These are phyloP conservation scores for Coemansia sp. DNA, from an alignment of 192 early-diverging fungal genomes.

Conservation along the genomic window DNA sequence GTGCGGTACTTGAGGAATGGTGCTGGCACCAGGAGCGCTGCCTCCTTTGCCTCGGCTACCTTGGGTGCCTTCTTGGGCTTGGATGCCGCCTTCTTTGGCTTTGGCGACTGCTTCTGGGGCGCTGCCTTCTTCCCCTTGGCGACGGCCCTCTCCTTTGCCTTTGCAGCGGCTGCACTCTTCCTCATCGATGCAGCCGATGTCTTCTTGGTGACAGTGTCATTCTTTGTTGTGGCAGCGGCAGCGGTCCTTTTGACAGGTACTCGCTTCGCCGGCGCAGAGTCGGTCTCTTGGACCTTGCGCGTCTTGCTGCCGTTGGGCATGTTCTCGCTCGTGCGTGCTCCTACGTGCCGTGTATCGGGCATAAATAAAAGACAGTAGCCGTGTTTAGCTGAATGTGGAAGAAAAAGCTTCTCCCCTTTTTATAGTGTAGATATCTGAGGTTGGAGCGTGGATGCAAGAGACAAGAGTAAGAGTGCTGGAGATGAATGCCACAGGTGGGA, in stretches of 20 bases:
- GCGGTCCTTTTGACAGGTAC: constrained; percentile 20
- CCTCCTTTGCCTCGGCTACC: constrained; percentile 11
- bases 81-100: constrained; percentile 8
- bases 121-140: background rate
- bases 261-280: constrained; percentile 14
- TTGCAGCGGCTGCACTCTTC: constrained; percentile 11
- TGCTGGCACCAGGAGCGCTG: constrained; percentile 10
- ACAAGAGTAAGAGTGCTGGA: background rate
- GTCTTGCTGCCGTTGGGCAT: constrained; percentile 32
- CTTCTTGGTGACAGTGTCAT: constrained; percentile 8
- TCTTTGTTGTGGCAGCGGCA: background rate
- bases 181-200: constrained; percentile 1
- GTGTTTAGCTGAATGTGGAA: background rate
- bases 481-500: no score
- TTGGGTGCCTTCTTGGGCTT: constrained; percentile 16
- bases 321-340: constrained; percentile 28
- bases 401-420: no score
- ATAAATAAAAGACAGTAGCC: background rate
- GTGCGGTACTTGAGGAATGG: constrained; percentile 47
- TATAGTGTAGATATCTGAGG: no score
- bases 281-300: constrained; percentile 29
- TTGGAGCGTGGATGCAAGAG: no score
- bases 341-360: constrained; percentile 6
- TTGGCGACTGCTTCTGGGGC: background rate
- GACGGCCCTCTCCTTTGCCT: constrained; percentile 8